Percentiles rank a stretch among this genome's conserved stretches.
Conservation (phyloP, 306 rosid genomes). For the Fragaria iinumae region DNA sequence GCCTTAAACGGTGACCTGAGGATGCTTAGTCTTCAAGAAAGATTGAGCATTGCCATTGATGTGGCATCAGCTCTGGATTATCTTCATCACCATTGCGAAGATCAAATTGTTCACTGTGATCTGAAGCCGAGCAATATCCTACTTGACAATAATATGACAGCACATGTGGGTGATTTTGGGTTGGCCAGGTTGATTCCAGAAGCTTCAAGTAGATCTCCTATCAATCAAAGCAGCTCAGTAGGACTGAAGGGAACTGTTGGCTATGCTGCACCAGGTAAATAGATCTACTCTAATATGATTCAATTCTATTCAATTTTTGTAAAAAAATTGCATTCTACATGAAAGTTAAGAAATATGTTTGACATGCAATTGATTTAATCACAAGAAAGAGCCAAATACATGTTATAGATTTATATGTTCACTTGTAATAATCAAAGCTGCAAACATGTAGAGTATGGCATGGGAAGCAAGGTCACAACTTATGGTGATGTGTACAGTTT, state of each 20-base stretch:
- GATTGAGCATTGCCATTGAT: conserved; percentile 11
- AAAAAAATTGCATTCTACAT: background rate
- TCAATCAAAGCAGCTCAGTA: conserved; percentile 16
- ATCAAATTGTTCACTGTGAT: conserved; percentile 11
- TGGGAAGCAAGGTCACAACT: conserved; percentile 2
- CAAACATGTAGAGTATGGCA: conserved; percentile 1
- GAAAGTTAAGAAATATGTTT: background rate
- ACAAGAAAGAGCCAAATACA: background rate
- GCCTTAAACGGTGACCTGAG: background rate
- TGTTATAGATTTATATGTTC: background rate
- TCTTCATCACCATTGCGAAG: conserved; percentile 4
- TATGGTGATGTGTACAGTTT: background rate
- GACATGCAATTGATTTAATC: background rate
- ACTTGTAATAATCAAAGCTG: background rate
- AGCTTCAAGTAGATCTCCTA: background rate
- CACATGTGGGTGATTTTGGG: conserved; percentile 12
- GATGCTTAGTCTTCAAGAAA: background rate
- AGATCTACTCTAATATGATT: background rate
- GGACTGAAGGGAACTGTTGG: conserved; percentile 22
- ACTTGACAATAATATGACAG: conserved; percentile 11
- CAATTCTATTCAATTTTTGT: background rate
- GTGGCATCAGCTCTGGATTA: conserved; percentile 13
- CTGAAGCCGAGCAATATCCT: conserved; percentile 4
- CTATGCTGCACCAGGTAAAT: conserved; percentile 21
- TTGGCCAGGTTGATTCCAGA: conserved; percentile 1